Percentiles rank a stretch among this genome's conserved stretches.
phyloP scores from a whole-genome alignment of 1,284 basidiomycete genomes.

The Golubevia pallescens region DNA sequence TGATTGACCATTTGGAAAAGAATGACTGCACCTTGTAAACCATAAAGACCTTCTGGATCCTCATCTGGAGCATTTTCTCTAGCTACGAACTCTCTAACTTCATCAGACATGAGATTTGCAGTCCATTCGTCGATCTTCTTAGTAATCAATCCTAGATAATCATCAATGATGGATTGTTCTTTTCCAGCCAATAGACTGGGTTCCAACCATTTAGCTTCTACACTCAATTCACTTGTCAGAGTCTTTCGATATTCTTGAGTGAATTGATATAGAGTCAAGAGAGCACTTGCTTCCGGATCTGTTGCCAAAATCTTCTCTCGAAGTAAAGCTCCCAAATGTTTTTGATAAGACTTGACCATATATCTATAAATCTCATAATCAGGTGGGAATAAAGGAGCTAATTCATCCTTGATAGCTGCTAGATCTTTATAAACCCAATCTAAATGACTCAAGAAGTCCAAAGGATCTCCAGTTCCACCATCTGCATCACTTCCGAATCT shows the following conservation, averaged over 20 bases:
- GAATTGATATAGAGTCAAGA: conserved; percentile 59
- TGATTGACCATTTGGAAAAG: conserved; percentile 63
- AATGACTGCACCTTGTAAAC: conserved; percentile 52
- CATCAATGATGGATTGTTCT: conserved; percentile 59
- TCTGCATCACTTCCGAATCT: conserved; percentile 28
- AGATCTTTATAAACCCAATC: conserved; percentile 62
- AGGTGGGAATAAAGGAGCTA: conserved; percentile 51
- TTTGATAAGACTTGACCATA: conserved; percentile 59
- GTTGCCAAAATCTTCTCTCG: conserved; percentile 41
- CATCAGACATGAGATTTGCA: conserved; percentile 60
- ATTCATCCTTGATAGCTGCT: conserved; percentile 33
- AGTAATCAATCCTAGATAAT: conserved; percentile 57
- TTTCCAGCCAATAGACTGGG: conserved; percentile 53
- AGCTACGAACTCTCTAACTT: conserved; percentile 56
- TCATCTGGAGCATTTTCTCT: conserved; percentile 56
- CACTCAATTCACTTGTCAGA: conserved; percentile 41
- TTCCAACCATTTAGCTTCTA: conserved; percentile 49
- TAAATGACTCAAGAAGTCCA: conserved; percentile 42
- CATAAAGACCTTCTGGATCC: conserved; percentile 53
- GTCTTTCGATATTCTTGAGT: conserved; percentile 51
- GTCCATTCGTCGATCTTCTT: conserved; percentile 64
- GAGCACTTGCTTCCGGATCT: conserved; percentile 49
- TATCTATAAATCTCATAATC: conserved; percentile 52
- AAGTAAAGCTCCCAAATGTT: conserved; percentile 46
- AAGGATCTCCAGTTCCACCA: conserved; percentile 14